Evolutionary conservation across 768 basidiomycete species (phyloP).

Genomic region (Lentinula detonsa): DNA sequence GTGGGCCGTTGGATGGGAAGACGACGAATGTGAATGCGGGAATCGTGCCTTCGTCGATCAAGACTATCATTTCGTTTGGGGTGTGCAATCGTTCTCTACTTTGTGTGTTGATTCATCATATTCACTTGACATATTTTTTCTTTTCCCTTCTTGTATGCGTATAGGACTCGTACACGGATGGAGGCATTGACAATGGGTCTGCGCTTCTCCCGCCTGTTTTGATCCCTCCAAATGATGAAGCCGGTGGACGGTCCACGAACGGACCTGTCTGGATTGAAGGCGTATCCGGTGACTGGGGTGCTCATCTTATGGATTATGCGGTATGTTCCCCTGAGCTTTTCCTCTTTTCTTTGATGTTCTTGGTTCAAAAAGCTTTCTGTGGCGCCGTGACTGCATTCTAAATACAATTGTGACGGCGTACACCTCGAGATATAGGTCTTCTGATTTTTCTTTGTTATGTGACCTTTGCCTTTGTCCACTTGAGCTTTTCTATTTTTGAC

Average conservation of each 20-base stretch:
- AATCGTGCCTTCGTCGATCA: conserved; percentile 25
- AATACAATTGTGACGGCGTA: background rate
- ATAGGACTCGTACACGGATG: conserved; percentile 47
- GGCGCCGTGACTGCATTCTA: background rate
- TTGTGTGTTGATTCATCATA: background rate
- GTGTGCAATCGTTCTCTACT: conserved; percentile 18
- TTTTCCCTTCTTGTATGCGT: background rate
- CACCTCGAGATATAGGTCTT: background rate
- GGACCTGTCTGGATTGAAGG: conserved; percentile 47
- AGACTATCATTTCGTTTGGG: conserved; percentile 11
- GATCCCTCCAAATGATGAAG: conserved; percentile 32
- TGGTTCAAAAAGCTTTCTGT: background rate
- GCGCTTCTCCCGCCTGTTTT: conserved; percentile 39
- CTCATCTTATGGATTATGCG: conserved; percentile 46
- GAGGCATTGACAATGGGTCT: conserved; percentile 42
- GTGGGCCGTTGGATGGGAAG: conserved; percentile 32
- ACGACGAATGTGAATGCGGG: conserved; percentile 46
- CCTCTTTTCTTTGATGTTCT: background rate
- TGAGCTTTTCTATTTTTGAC: background rate
- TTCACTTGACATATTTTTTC: background rate
- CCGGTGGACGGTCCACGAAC: conserved; percentile 47
- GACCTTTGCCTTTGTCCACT: no score
- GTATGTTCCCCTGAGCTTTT: conserved; percentile 17
- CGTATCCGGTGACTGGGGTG: conserved; percentile 34
- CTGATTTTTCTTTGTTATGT: background rate